phyloP scores from a whole-genome alignment of 2,329 filamentous ascomycete genomes.

The Ilyonectria sp. region DNA sequence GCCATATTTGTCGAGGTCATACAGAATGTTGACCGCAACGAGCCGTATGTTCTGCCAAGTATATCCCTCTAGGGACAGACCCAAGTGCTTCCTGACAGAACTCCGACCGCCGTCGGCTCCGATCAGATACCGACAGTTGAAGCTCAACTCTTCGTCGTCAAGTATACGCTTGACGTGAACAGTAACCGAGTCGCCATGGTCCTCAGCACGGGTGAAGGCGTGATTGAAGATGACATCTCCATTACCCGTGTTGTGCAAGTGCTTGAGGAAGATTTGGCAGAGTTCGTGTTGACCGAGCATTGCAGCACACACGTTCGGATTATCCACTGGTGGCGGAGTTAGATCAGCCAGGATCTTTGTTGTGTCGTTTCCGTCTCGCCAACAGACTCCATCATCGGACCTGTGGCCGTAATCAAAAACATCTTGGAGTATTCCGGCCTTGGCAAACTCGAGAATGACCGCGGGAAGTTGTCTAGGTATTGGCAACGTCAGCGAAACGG shows the following conservation, averaged over 20 bases:
- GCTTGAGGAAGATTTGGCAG: slow-evolving; percentile 15
- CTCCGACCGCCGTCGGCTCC: slow-evolving; percentile 14
- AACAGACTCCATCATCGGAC: slow-evolving; percentile 18
- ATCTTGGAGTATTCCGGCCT: slow-evolving; percentile 15
- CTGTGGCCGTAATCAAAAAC: slow-evolving; percentile 15
- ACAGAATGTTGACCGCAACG: slow-evolving; percentile 13
- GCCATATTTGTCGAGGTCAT: slow-evolving; percentile 17
- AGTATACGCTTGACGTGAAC: slow-evolving; percentile 13
- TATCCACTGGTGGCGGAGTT: slow-evolving; percentile 6
- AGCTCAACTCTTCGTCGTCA: slow-evolving; percentile 12
- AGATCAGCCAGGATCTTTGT: slow-evolving; percentile 14
- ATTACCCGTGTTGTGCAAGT: slow-evolving; percentile 16
- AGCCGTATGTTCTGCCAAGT: slow-evolving; percentile 11
- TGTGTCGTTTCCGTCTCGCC: slow-evolving; percentile 14
- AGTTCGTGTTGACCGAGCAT: slow-evolving; percentile 16
- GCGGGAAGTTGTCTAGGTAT: slow-evolving; percentile 15
- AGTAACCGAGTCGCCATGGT: slow-evolving; percentile 10
- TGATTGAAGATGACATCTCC: slow-evolving; percentile 11
- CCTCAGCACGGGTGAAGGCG: slow-evolving; percentile 6
- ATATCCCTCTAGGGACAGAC: slow-evolving; percentile 10
- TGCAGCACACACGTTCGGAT: slow-evolving; percentile 15
- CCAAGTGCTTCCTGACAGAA: slow-evolving; percentile 16
- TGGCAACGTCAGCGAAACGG: slow-evolving; percentile 2
- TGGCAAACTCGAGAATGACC: slow-evolving; percentile 11
- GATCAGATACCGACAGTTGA: slow-evolving; percentile 12